Evolutionary conservation across 2,329 filamentous ascomycete genomes (phyloP), one percentile per base, ranked within the genome.

Genomic region (Alternaria infectoria): DNA sequence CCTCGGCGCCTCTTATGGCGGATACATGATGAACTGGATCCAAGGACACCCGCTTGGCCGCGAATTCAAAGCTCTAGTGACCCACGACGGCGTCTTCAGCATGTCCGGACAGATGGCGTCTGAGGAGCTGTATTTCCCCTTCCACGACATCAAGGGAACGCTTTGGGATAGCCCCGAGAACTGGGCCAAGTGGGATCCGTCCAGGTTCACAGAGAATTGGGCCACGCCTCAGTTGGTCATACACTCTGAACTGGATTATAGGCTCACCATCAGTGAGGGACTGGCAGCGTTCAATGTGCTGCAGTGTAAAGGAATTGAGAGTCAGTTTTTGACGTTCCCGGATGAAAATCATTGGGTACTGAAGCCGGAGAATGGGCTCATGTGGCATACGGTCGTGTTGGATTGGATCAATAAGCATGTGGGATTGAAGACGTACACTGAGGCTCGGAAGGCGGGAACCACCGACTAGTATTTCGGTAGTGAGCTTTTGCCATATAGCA

Each of bases 221-320:
- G 83, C 87, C 1, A 97, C 94, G 1, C 96, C 96, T 1, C 90
- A 96, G 80, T 84, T 99, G 65, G 89, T 96, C 64, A 93, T 98
- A 58, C 95, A 98, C 80, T 95, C 89, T 74, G 93, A 96, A 73
- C 85, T 96, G 30, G 95, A 98, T 79, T 98, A 97, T 77, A 88
- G 95, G 17, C 83, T 97, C 25, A 91, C 93, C 1, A 90, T 98
- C 57, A 89, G 90, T 0, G 95, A 97, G 79, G 94, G 93, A 0
- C 80, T 97, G 57, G 87, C 91, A 3, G 91, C 93, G 56, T 97
- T 97, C 82, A 96, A 97, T 68, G 90, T 93, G 8, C 83, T 97
- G 28, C 93, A 97, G 81, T 87, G 88, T 23, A 86, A 87, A 56
- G 89, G 89, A 0, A 86, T 97, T 1, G 89, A 92, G 19, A 96